Conservation (phyloP, 352 stramenopile genomes). For the Phytophthora hybrid region DNA sequence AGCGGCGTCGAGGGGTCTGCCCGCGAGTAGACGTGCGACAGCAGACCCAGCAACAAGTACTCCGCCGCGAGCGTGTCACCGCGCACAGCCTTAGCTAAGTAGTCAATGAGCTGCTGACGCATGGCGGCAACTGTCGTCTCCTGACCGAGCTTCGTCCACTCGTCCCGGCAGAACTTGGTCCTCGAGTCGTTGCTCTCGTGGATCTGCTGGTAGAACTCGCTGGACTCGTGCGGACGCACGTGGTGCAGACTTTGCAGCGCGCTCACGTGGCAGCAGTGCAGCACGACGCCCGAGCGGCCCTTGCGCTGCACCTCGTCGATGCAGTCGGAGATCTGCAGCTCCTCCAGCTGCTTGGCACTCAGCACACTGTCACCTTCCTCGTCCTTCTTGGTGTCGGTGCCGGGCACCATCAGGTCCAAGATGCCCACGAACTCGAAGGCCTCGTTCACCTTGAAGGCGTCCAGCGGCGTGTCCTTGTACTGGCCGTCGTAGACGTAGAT, state of each 20-base stretch:
- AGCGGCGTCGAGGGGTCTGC: slow-evolving; percentile 69
- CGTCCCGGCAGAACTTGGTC: slow-evolving; percentile 43
- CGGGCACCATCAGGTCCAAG: slow-evolving; percentile 68
- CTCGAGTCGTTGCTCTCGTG: slow-evolving; percentile 46
- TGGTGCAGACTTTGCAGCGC: slow-evolving; percentile 52
- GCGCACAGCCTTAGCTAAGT: slow-evolving; percentile 48
- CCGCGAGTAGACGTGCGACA: slow-evolving; percentile 80
- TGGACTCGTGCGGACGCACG: slow-evolving; percentile 57
- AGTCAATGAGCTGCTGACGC: slow-evolving; percentile 49
- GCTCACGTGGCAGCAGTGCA: slow-evolving; percentile 72
- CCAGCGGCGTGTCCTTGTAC: slow-evolving; percentile 52
- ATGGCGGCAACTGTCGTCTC: slow-evolving; percentile 31
- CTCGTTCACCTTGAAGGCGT: slow-evolving; percentile 85
- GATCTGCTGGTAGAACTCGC: slow-evolving; percentile 41
- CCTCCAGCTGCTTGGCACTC: slow-evolving; percentile 49
- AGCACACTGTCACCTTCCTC: slow-evolving; percentile 5
- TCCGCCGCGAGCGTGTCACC: slow-evolving; percentile 70
- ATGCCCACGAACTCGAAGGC: slow-evolving; percentile 85
- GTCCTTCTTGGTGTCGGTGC: slow-evolving; percentile 28
- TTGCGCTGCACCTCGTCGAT: slow-evolving; percentile 68
- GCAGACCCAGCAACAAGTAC: slow-evolving; percentile 72
- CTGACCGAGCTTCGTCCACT: slow-evolving; percentile 45
- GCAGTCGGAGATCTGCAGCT: slow-evolving; percentile 73
- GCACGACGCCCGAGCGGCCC: slow-evolving; percentile 54
- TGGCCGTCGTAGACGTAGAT: slow-evolving; percentile 83